Conservation (phyloP, 2,329 filamentous ascomycete genomes). For the Aspergillus uvarum region DNA sequence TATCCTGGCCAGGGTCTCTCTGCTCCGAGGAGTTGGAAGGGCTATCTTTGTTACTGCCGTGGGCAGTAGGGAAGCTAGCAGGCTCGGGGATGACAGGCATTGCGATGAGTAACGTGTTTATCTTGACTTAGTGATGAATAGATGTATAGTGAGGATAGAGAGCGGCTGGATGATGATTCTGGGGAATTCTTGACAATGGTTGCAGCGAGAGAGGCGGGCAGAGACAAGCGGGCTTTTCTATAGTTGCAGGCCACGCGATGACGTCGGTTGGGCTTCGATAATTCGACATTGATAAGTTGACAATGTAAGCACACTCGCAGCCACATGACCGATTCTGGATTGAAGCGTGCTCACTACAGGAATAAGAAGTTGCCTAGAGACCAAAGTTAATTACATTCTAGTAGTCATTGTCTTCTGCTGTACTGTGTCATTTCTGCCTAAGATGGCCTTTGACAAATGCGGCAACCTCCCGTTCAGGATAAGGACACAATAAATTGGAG, state of each 20-base stretch:
- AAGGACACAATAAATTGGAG: background rate
- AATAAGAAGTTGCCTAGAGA: background rate
- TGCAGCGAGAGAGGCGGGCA: background rate
- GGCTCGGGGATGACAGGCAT: slow-evolving; percentile 34
- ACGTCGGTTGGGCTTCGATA: slow-evolving; percentile 6
- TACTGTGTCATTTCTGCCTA: background rate
- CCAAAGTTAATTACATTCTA: background rate
- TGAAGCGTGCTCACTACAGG: background rate
- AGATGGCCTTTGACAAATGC: background rate
- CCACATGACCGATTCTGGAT: background rate
- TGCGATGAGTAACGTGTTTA: slow-evolving; percentile 1
- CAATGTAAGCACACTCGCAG: background rate
- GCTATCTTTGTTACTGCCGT: slow-evolving; percentile 22
- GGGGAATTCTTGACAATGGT: background rate
- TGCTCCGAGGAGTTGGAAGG: slow-evolving; percentile 17
- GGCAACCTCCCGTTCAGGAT: background rate
- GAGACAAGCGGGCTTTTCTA: slow-evolving; percentile 1
- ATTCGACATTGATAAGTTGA: background rate
- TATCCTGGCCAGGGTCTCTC: slow-evolving; percentile 29
- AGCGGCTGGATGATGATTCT: background rate
- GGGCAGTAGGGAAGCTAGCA: slow-evolving; percentile 20
- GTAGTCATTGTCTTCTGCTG: background rate
- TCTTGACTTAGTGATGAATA: background rate
- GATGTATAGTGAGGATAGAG: background rate
- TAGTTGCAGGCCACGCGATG: slow-evolving; percentile 6